Evolutionary conservation across 352 stramenopile species (phyloP), one percentile per base, ranked within the genome.

Genomic region (Pythium utonaiense): DNA sequence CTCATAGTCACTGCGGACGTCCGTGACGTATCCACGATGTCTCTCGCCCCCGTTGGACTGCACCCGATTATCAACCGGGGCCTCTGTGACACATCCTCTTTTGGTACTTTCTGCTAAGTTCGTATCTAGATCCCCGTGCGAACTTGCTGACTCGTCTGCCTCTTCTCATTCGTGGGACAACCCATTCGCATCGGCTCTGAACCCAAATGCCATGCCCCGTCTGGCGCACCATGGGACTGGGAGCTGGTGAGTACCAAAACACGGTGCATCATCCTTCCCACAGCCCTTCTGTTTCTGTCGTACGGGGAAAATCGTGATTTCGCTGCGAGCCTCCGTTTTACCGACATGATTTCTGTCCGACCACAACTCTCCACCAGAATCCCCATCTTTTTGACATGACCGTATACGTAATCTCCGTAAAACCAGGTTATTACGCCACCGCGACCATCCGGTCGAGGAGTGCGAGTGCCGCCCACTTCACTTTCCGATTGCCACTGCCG

Each of bases 141-240:
- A 33, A 65, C 58, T 42, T 65, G 58, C 14, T 28, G 53, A 14
- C 28, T 21, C 49, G 24, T 54, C 49, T 60, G 51, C 40, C 58
- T 54, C 41, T 36, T 44, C 58, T 59, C 58, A 64, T 56, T 51
- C 55, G 19, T 48, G 31, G 41, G 34, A 49, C 41, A 47, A 47
- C n/a, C 40, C 40, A 47, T 9, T 16, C 19, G 27, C 27, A 17
- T 17, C 14, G 21, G 13, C 51, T 41, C 28, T 65, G 58, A 65
- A 50, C 42, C 50, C 58, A 52, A 57, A 57, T 47, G n/a, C 16
- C 40, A 9, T 19, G 16, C n/a, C n/a, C n/a, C 40, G 40, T 47
- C 40, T 47, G 40, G 40, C n/a, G n/a, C n/a, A n/a, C n/a, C n/a
- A n/a, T n/a, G n/a, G n/a, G n/a, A n/a, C n/a, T n/a, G n/a, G n/a